Evolutionary conservation across 345 rosid genomes (phyloP).

Genomic region (Salix dunnii): DNA sequence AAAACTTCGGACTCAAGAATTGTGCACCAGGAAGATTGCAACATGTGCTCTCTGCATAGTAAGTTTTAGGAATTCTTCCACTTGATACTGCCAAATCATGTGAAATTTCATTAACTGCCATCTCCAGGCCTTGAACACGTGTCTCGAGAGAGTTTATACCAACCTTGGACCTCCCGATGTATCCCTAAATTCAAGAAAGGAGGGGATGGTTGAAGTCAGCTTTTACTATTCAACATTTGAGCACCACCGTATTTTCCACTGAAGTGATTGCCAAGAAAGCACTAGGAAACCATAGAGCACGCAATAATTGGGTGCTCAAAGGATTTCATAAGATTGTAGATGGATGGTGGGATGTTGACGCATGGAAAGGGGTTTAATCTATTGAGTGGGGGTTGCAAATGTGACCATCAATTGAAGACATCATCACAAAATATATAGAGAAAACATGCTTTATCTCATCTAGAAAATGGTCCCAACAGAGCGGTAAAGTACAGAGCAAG

Average conservation of each 20-base stretch:
- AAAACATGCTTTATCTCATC: not conserved
- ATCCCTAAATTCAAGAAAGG: slow-evolving; percentile 49
- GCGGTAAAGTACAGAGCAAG: not conserved
- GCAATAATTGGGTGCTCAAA: not conserved
- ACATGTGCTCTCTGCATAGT: slow-evolving; percentile 56
- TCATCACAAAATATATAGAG: not conserved
- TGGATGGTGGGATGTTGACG: not conserved
- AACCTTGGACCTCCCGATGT: slow-evolving; percentile 80
- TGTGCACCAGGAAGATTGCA: slow-evolving; percentile 85
- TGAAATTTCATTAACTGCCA: slow-evolving; percentile 82
- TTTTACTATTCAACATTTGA: not conserved
- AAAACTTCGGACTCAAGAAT: slow-evolving; percentile 76
- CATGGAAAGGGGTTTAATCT: not conserved
- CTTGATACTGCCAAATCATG: slow-evolving; percentile 58
- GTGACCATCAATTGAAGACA: not conserved
- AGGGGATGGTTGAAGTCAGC: slow-evolving; percentile 11
- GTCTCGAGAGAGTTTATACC: slow-evolving; percentile 81
- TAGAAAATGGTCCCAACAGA: not conserved
- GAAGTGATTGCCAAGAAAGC: not conserved
- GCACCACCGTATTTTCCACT: not conserved
- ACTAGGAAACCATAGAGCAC: not conserved
- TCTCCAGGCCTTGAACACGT: slow-evolving; percentile 80
- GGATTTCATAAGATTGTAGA: not conserved
- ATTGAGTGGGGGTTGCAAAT: not conserved
- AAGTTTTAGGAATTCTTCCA: slow-evolving; percentile 51